Conservation (phyloP, 345 rosid species). For the Camelina sativa region DNA sequence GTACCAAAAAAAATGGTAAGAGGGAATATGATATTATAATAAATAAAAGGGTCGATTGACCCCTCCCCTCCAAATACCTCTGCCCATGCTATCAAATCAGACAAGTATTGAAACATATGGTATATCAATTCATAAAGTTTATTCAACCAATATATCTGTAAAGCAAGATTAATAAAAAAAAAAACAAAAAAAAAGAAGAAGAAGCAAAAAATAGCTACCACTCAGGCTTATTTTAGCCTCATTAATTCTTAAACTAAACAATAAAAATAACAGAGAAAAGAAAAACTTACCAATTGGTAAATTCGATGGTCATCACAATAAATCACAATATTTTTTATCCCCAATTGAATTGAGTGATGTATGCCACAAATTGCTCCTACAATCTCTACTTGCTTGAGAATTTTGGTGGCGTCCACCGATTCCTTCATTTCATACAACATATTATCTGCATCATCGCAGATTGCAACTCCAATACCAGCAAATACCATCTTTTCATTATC, state of each 20-base stretch:
- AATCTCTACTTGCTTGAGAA: neutral
- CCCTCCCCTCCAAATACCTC: no score
- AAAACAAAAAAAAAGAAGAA: no score
- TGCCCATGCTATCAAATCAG: no score
- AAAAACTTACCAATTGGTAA: slow-evolving; percentile 12
- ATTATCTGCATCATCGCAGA: neutral
- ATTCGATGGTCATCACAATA: slow-evolving; percentile 16
- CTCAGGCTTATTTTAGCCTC: neutral
- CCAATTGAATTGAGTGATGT: neutral
- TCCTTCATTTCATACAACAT: slow-evolving; percentile 1
- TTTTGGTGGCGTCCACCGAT: neutral
- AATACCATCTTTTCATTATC: neutral
- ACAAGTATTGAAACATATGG: neutral
- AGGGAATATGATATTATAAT: no score
- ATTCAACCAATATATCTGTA: neutral
- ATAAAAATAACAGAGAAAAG: neutral
- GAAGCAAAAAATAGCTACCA: neutral
- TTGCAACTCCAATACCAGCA: slow-evolving; percentile 2
- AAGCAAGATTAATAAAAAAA: neutral
- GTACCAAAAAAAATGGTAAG: no score
- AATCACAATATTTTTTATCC: slow-evolving; percentile 9
- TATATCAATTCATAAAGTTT: neutral
- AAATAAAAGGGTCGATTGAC: no score
- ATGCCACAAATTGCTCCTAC: neutral
- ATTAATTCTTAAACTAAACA: neutral